Percentiles rank a stretch among this genome's conserved stretches.
phyloP scores from a whole-genome alignment of 164 flowering plant species.

The grape (Vitis vinifera) region DNA sequence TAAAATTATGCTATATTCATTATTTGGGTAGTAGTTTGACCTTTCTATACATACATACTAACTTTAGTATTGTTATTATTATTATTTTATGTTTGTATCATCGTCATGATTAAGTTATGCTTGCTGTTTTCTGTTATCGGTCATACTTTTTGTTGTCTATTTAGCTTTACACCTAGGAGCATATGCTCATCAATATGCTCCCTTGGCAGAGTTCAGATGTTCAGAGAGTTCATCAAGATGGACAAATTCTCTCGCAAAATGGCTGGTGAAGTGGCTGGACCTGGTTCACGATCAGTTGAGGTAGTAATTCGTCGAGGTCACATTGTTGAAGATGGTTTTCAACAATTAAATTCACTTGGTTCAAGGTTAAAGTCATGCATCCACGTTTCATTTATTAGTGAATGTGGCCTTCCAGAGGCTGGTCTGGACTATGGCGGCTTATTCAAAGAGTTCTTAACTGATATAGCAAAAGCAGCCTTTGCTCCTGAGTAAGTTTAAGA shows the following conservation, averaged over 20 bases:
- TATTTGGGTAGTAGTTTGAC: too few species aligned
- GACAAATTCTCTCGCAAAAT: conserved; percentile 80
- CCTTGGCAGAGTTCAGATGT: conserved; percentile 84
- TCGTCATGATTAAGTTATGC: too few species aligned
- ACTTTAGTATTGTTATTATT: too few species aligned
- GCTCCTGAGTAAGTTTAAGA: conserved; percentile 72
- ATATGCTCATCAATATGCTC: neutral
- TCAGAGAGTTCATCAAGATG: conserved; percentile 91
- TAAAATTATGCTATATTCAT: too few species aligned
- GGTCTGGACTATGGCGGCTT: conserved; percentile 98
- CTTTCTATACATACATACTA: too few species aligned
- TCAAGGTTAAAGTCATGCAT: conserved; percentile 78
- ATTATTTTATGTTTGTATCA: too few species aligned
- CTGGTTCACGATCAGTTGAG: conserved; percentile 73
- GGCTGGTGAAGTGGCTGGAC: conserved; percentile 87
- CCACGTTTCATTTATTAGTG: conserved; percentile 96
- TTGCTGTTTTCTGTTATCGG: too few species aligned
- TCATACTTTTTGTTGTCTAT: too few species aligned
- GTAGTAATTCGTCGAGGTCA: conserved; percentile 88
- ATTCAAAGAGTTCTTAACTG: conserved; percentile 94
- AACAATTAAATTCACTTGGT: conserved; percentile 79
- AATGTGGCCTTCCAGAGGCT: conserved; percentile 97
- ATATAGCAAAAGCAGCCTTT: conserved; percentile 84
- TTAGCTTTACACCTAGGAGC: too few species aligned
- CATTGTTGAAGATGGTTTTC: conserved; percentile 96